Conservation (phyloP, 140 eudicot species). For the Senecio squalidus region DNA sequence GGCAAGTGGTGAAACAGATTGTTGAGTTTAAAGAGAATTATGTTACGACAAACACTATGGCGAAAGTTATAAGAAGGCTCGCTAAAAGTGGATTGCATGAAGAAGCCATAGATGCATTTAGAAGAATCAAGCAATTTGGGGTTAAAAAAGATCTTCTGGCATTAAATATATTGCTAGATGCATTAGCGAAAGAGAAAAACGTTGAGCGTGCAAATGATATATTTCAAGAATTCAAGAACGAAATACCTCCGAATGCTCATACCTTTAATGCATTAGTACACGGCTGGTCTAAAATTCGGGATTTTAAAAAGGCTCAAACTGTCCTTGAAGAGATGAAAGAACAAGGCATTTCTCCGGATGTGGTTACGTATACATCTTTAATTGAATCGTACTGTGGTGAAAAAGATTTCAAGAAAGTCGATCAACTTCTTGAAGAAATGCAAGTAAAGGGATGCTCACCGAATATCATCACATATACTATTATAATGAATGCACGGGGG, state of each 20-base stretch:
- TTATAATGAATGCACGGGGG: slow-evolving; percentile 60
- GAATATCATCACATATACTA: slow-evolving; percentile 59
- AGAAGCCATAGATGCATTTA: slow-evolving; percentile 56
- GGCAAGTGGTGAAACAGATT: slow-evolving; percentile 67
- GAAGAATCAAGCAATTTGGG: slow-evolving; percentile 48
- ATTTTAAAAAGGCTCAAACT: slow-evolving; percentile 37
- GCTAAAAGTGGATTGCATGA: slow-evolving; percentile 50
- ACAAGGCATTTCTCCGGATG: slow-evolving; percentile 52
- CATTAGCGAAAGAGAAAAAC: slow-evolving; percentile 50
- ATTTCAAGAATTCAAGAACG: slow-evolving; percentile 37
- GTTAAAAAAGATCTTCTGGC: slow-evolving; percentile 36
- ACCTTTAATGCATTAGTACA: slow-evolving; percentile 65
- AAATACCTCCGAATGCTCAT: slow-evolving; percentile 32
- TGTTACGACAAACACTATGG: slow-evolving; percentile 50
- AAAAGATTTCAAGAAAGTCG: slow-evolving; percentile 71
- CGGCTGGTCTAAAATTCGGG: slow-evolving; percentile 68
- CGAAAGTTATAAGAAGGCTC: slow-evolving; percentile 66
- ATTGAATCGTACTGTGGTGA: slow-evolving; percentile 59
- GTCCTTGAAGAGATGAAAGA: slow-evolving; percentile 53
- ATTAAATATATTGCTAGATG: slow-evolving; percentile 50
- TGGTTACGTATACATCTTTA: slow-evolving; percentile 55
- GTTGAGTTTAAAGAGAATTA: slow-evolving; percentile 27
- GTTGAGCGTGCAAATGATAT: slow-evolving; percentile 60
- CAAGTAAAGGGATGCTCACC: slow-evolving; percentile 52
- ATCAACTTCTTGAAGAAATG: slow-evolving; percentile 56